Base-by-base conservation (phyloP, 2,329 filamentous ascomycete species). In the Capronia coronata region DNA sequence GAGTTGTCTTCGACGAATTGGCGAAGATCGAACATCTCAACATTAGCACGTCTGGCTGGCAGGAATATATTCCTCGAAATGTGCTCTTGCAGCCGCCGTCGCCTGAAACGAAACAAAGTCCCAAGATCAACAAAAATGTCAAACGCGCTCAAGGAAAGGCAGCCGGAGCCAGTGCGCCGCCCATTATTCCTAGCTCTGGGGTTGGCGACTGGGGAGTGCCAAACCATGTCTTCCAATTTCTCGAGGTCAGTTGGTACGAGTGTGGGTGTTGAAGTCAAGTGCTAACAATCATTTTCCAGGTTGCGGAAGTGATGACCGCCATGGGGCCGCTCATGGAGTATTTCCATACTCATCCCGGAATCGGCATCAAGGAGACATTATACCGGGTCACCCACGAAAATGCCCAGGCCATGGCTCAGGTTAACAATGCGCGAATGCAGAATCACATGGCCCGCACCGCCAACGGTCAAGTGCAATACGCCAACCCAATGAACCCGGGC, bases 1-100 rank as follows among this genome's bases (percentile, higher is more conserved):
- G 83, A 42, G 89, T 84, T 1, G 80, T 87, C 54, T 94, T 95
- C 63, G 86, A 94, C 60, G 73, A 72, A 7, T 78, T 85, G 30
- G 84, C 88, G 54, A 88, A 85, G 65, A 84, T 98, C 52, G 87
- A 95, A 54, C 74, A 88, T 52, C 77, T 97, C 42, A 87, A 95
- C 61, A 90, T 97, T 59, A 75, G 82, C 40, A 87, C 86, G 1
- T 78, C 75, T 29, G 77, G 75, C 43, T 85, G 94, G 61, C 86
- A 90, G 59, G 90, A 97, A 68, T 95, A 85, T 61, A 73, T 97
- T 39, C 83, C 89, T 18, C 80, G 87, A 46, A 79, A 29, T 75
- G 43, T 47, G 53, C 75, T 74, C 42, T 62, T 82, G 49, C 61
- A 76, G 68, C 61, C 63, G 8, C 63, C 63, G 49, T 63, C 73